Base-by-base conservation (phyloP, 192 early-diverging fungal genomes). In the Paraglomus brasilianum region DNA sequence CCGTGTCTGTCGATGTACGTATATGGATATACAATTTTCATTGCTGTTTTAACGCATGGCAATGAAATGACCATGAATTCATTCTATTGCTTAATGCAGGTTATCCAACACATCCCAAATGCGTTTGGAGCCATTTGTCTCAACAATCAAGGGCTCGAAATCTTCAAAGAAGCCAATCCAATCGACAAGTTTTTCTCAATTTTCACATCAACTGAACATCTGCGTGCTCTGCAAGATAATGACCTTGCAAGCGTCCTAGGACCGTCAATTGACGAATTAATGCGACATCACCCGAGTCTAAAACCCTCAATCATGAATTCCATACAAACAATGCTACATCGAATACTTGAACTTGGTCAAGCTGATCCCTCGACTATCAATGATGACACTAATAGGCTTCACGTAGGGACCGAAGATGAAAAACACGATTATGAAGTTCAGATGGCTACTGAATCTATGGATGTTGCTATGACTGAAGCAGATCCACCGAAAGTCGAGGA, bases 81-180 rank as follows among this genome's bases (percentile, higher is more conserved):
- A 41, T 11, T 48, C 69, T 9, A 75, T 64, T 17, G 53, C 44
- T 46, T 70, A n/a, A n/a, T n/a, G n/a, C n/a, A 83, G 75, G 87
- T 88, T 0, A 74, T 91, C 14, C 82, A 83, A 48, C 90, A 91
- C 19, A 81, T 96, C 8, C 93, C 96, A 7, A 92, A 90, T 68
- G 96, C 93, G 0, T 91, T 99, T 80, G 95, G 96, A 41, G 96
- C 97, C 21, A 91, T 98, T 39, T 98, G 96, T 72, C 73, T 99
- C 45, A 99, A 99, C 74, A 75, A 86, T 9, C 73, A 79, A 1
- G 97, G 97, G 13, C 71, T 99, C 67, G 92, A 96, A 68, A 85
- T 89, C 70, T 90, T 96, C 74, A 87, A 83, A 49, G 77, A 83
- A 40, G 84, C 83, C 1, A 86, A 86, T 46, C 86, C 93, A 7